phyloP scores from a whole-genome alignment of 352 stramenopile species.

The Globisporangium recalcitrans region DNA sequence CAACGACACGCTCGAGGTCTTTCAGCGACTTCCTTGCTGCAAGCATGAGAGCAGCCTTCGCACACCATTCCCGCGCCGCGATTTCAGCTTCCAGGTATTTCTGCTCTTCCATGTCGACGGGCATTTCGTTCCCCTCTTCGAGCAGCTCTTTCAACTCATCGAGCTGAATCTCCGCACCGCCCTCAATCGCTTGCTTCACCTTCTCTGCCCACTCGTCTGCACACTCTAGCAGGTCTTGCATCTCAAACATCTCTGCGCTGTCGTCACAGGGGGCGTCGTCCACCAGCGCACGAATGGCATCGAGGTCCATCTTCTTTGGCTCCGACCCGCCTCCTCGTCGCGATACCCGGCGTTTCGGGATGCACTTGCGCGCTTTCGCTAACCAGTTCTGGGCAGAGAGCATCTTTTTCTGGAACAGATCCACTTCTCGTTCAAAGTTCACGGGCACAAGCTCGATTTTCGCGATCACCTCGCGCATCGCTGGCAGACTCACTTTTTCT shows the following conservation, averaged over 20 bases:
- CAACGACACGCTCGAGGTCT: constrained; percentile 50
- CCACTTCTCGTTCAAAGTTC: constrained; percentile 76
- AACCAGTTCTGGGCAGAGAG: constrained; percentile 80
- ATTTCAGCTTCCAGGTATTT: constrained; percentile 77
- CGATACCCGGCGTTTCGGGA: constrained; percentile 67
- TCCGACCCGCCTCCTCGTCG: constrained; percentile 43
- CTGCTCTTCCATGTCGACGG: constrained; percentile 87
- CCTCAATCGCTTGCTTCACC: constrained; percentile 74
- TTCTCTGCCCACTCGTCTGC: constrained; percentile 80
- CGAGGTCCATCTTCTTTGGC: constrained; percentile 78
- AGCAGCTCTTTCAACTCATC: constrained; percentile 68
- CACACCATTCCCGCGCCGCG: constrained; percentile 71
- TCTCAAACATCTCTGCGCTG: constrained; percentile 84
- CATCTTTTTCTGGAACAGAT: constrained; percentile 83
- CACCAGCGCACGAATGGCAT: constrained; percentile 74
- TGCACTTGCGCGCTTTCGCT: constrained; percentile 82
- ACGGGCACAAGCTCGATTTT: constrained; percentile 84
- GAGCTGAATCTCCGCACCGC: constrained; percentile 60
- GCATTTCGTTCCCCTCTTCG: constrained; percentile 78
- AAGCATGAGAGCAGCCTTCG: constrained; percentile 45
- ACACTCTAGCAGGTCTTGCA: constrained; percentile 86
- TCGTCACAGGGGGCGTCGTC: constrained; percentile 85
- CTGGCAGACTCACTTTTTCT: constrained; percentile 78
- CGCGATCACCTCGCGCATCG: constrained; percentile 74
- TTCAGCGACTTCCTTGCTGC: constrained; percentile 54